Percentiles rank a stretch among this genome's conserved stretches.
These are phyloP conservation scores for Vinca minor DNA, from an alignment of 257 asterid species.

Conservation along the genomic window DNA sequence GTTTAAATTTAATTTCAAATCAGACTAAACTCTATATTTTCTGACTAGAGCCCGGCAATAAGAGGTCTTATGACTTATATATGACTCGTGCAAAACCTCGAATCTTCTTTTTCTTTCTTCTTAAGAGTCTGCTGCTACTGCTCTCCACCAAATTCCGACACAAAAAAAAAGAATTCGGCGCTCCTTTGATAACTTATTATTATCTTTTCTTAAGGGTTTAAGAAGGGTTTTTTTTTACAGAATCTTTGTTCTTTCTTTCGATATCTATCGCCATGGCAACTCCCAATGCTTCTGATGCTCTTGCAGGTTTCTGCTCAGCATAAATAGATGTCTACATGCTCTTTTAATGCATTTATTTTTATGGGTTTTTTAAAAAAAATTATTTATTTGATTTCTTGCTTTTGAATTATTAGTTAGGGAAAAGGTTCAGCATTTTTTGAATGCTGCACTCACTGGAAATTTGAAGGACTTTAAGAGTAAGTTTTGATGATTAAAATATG, in stretches of 20 bases:
- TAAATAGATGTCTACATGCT: not conserved
- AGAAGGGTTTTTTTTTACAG: not conserved
- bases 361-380: not conserved
- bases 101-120: no score
- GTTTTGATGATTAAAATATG: conserved; percentile 12
- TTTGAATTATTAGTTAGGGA: conserved; percentile 49
- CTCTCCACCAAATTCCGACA: not conserved
- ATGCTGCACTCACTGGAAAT: conserved; percentile 72
- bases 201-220: not conserved
- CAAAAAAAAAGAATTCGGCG: not conserved
- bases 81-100: no score
- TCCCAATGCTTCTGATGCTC: conserved; percentile 75
- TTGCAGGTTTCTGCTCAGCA: conserved; percentile 47
- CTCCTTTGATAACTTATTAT: not conserved
- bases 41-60: no score
- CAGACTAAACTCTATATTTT: no score
- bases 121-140: not conserved
- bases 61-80: no score
- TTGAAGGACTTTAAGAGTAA: conserved; percentile 61
- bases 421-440: conserved; percentile 50
- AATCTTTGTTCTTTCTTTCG: not conserved
- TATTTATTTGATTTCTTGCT: not conserved
- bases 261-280: conserved; percentile 4
- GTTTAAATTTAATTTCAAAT: no score
- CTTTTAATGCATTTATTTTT: not conserved